Percentiles rank a stretch among this genome's conserved stretches.
These are phyloP conservation scores for Podospora pseudopauciseta DNA, from an alignment of 495 filamentous ascomycete species.

Conservation along the genomic window DNA sequence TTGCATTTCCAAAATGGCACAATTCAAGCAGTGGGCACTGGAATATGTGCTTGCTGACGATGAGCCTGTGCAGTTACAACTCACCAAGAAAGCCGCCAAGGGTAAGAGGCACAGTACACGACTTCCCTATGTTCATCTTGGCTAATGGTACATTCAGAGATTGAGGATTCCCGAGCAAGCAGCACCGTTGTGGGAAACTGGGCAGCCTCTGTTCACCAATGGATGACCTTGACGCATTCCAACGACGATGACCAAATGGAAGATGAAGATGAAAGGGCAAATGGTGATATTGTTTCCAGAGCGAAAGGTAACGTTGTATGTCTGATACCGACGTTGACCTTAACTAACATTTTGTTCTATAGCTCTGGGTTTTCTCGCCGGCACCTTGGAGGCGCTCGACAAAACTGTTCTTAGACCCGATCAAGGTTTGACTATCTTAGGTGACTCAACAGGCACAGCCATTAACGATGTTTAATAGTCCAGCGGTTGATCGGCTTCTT, in stretches of 20 bases:
- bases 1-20: constrained; percentile 31
- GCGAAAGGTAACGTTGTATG: constrained; percentile 30
- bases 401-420: constrained; percentile 37
- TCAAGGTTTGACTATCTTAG: constrained; percentile 25
- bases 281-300: constrained; percentile 42
- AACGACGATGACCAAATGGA: constrained; percentile 27
- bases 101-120: constrained; percentile 22
- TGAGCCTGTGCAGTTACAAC: constrained; percentile 28
- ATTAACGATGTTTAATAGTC: constrained; percentile 19
- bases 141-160: constrained; percentile 27
- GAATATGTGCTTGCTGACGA: constrained; percentile 49
- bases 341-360: neutral
- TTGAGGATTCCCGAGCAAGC: constrained; percentile 41
- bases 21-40: constrained; percentile 46
- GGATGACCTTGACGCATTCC: constrained; percentile 37
- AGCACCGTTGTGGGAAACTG: constrained; percentile 44
- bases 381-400: constrained; percentile 41
- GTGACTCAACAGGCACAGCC: neutral
- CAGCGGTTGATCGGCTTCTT: constrained; percentile 46
- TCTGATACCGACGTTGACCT: neutral
- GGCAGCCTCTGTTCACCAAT: constrained; percentile 47
- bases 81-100: constrained; percentile 41
- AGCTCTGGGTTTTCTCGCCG: constrained; percentile 46
- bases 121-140: neutral
- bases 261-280: constrained; percentile 32